phyloP scores from a whole-genome alignment of 2,329 filamentous ascomycete genomes.

The Talaromyces sp. region DNA sequence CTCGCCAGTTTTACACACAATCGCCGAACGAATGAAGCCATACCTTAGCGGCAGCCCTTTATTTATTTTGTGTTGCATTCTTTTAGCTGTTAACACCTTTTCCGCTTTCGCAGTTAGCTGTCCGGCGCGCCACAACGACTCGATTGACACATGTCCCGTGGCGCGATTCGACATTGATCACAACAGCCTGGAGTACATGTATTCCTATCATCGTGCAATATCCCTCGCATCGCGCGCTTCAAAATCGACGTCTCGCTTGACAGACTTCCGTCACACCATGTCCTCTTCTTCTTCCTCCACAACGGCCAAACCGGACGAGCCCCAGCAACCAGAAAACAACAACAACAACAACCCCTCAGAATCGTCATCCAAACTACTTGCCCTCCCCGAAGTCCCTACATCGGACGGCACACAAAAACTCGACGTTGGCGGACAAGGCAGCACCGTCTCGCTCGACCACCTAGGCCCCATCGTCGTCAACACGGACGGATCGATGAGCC shows the following conservation, averaged over 20 bases:
- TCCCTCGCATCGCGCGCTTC: not conserved
- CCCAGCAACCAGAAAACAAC: not conserved
- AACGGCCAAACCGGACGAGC: not conserved
- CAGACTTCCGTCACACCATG: not conserved
- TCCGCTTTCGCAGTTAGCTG: not conserved
- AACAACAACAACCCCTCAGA: not conserved
- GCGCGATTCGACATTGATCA: not conserved
- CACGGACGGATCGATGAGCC: constrained; percentile 63
- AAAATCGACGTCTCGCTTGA: not conserved
- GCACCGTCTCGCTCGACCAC: constrained; percentile 56
- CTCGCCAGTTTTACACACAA: not conserved
- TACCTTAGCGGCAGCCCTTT: not conserved
- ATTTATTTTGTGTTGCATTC: not conserved
- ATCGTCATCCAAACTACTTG: not conserved
- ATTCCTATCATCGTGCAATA: not conserved
- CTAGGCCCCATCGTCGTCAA: constrained; percentile 72
- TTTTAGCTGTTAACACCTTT: not conserved
- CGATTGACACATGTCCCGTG: not conserved
- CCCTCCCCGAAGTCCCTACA: constrained; percentile 4
- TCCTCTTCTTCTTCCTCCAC: not conserved
- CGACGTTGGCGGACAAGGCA: constrained; percentile 48
- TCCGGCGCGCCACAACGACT: not conserved
- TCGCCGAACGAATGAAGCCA: not conserved
- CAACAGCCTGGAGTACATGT: not conserved
- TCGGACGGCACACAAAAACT: constrained; percentile 47